These are phyloP conservation scores for Vigna hirtella DNA, from an alignment of 306 rosid species.

Conservation along the genomic window DNA sequence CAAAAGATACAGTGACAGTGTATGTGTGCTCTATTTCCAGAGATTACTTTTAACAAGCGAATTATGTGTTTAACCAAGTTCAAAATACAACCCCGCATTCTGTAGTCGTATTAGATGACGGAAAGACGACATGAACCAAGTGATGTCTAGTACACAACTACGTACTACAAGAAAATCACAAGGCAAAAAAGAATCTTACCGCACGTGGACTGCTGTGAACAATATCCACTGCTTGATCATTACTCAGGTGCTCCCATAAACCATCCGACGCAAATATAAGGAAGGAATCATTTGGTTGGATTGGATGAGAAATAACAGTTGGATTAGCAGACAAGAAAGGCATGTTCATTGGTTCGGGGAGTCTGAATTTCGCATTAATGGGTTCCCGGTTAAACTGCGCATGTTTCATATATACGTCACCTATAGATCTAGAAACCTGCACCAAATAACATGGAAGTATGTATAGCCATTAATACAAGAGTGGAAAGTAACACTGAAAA, in stretches of 20 bases:
- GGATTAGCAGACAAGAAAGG: constrained; percentile 85
- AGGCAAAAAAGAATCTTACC: constrained; percentile 53
- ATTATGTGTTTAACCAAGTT: constrained; percentile 29
- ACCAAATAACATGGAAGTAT: constrained; percentile 45
- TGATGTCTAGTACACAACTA: constrained; percentile 28
- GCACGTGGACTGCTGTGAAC: constrained; percentile 78
- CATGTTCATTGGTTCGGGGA: constrained; percentile 86
- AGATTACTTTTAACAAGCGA: too few species aligned
- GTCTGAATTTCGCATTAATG: constrained; percentile 73
- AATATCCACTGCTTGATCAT: constrained; percentile 89
- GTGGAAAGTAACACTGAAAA: constrained; percentile 14
- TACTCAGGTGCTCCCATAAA: constrained; percentile 94
- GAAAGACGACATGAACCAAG: constrained; percentile 6
- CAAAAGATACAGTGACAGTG: too few species aligned
- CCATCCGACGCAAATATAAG: constrained; percentile 99
- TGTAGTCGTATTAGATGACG: constrained; percentile 11
- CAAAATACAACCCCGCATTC: constrained; percentile 19
- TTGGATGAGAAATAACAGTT: constrained; percentile 74
- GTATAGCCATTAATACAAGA: constrained; percentile 4
- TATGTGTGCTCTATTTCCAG: too few species aligned
- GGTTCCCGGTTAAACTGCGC: constrained; percentile 77
- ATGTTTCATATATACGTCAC: constrained; percentile 90
- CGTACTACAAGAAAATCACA: constrained; percentile 16
- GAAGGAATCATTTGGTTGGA: constrained; percentile 91
- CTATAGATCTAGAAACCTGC: constrained; percentile 96